Evolutionary conservation across 1,139 yeast genomes (phyloP), one percentile per base, ranked within the genome.

Genomic region (Pichia norvegensis): DNA sequence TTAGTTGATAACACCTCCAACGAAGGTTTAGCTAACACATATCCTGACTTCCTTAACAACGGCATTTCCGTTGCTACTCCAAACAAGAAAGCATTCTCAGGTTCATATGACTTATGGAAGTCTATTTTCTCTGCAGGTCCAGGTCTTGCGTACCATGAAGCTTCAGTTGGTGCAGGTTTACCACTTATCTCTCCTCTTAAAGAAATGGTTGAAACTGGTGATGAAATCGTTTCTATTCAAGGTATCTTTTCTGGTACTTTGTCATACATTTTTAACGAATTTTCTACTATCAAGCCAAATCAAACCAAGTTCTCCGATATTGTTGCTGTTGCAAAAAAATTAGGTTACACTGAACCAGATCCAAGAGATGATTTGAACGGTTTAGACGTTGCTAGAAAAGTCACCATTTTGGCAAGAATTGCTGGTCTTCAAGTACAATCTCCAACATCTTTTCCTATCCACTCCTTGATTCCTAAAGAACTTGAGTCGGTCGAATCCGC

Each of bases 301-400:
- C 70, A 74, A 46, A 76, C 79, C 52, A 83, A 82, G 63, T 92
- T 90, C 63, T 87, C 97, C 29, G 95, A 90, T 47, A 82, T 94
- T 43, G 98, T 92, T 47, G 72, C 75, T 54, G 79, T 80, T 44
- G 98, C 99, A 41, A 90, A 90, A 68, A 69, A 80, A 40, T 74
- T 87, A 56, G 99, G 99, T 41, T 92, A 87, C 76, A 92, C 97
- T 39, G 99, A 94, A 68, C 98, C 99, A 43, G 99, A 92, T 66
- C 98, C 98, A 65, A 81, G 99, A 69, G 99, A 92, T 64, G 99
- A 92, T 64, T 78, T 92, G 66, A 92, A 92, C 65, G 99, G 99
- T 49, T 75, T 92, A 64, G 98, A 92, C 61, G 97, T 92, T 50
- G 99, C 99, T 37, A 83, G 98, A 74, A 92, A 92, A 67, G 96